Evolutionary conservation across 2,329 filamentous ascomycete species (phyloP).

Genomic region (Talaromyces islandicus): DNA sequence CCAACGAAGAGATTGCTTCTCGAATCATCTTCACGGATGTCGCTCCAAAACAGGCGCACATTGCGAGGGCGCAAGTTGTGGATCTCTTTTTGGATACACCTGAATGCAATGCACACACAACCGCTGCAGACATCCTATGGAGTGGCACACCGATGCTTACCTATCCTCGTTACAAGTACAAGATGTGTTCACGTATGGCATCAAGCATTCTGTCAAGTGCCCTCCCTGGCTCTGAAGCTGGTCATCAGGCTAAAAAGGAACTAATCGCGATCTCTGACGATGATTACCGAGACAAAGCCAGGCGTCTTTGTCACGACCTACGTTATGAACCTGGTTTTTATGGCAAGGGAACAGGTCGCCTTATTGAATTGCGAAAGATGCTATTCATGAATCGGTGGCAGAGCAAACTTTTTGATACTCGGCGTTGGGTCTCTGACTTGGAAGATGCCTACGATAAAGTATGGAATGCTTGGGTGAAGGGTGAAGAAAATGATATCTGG

Average conservation of each 20-base stretch:
- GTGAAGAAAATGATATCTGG: constrained; percentile 89
- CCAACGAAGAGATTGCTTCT: constrained; percentile 73
- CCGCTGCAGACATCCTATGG: constrained; percentile 93
- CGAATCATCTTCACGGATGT: constrained; percentile 95
- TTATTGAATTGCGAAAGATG: constrained; percentile 72
- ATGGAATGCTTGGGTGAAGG: constrained; percentile 81
- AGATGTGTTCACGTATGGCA: constrained; percentile 98
- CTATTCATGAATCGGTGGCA: constrained; percentile 79
- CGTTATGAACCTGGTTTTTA: constrained; percentile 42
- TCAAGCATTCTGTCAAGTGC: constrained; percentile 90
- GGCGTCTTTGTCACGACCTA: constrained; percentile 59
- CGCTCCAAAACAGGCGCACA: constrained; percentile 89
- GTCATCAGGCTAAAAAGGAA: constrained; percentile 62
- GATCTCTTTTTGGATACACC: constrained; percentile 96
- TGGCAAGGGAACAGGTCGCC: constrained; percentile 51
- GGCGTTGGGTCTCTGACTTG: constrained; percentile 81
- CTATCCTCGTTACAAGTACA: constrained; percentile 85
- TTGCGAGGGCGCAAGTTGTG: constrained; percentile 82
- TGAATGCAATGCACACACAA: constrained; percentile 97
- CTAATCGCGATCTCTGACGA: constrained; percentile 72
- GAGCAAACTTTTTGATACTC: constrained; percentile 85
- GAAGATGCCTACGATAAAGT: constrained; percentile 84
- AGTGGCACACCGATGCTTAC: constrained; percentile 90
- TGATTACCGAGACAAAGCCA: constrained; percentile 76
- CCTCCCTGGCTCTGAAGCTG: constrained; percentile 65